Conservation (phyloP, 306 rosid genomes). For the Aeschynomene evenia region DNA sequence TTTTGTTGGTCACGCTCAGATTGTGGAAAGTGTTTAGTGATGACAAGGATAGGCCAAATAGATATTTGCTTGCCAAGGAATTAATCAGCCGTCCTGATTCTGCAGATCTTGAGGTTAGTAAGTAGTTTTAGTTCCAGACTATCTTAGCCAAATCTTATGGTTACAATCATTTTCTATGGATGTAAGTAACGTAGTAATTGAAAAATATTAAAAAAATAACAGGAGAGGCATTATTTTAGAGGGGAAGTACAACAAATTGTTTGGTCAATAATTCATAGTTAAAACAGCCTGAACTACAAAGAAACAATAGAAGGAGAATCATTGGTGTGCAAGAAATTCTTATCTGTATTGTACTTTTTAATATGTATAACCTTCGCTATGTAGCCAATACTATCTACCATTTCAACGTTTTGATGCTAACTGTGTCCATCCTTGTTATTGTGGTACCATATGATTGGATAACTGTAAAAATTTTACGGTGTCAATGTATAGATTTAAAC, state of each 20-base stretch:
- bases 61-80: conserved; percentile 90
- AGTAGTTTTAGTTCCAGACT: conserved; percentile 32
- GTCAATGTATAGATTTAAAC: no score
- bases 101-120: conserved; percentile 83
- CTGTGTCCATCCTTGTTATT: no score
- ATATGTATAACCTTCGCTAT: neutral
- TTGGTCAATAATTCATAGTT: neutral
- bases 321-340: neutral
- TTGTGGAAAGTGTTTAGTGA: conserved; percentile 93
- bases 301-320: neutral
- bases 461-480: no score
- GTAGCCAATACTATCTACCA: neutral
- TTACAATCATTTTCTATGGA: conserved; percentile 19
- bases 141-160: neutral
- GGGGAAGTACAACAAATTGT: neutral
- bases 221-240: neutral
- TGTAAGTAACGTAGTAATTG: neutral
- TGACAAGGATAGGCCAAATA: conserved; percentile 80
- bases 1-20: conserved; percentile 44
- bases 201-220: neutral
- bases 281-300: neutral
- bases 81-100: conserved; percentile 71
- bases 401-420: no score
- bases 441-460: no score
- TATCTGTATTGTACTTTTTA: neutral